Percentiles rank a stretch among this genome's conserved stretches.
These are phyloP conservation scores for Neonothopanus nambi DNA, from an alignment of 1,284 basidiomycete genomes.

Conservation along the genomic window DNA sequence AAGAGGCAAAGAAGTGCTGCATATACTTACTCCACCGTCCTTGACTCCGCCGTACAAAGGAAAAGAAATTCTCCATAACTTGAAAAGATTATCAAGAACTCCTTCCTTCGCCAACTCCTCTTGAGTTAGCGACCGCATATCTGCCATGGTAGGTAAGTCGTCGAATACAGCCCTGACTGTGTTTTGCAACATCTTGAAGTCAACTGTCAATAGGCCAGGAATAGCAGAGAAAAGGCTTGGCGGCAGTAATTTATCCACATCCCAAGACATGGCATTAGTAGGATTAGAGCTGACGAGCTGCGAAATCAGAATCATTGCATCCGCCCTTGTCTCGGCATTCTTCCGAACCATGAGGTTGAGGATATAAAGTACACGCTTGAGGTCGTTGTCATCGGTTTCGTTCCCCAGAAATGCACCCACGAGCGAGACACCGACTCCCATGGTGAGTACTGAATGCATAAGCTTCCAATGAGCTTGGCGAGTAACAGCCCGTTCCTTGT, in stretches of 20 bases:
- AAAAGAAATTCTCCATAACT: slow-evolving; percentile 55
- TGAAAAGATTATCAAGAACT: slow-evolving; percentile 53
- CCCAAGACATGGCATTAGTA: slow-evolving; percentile 39
- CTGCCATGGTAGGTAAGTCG: slow-evolving; percentile 48
- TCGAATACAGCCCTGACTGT: slow-evolving; percentile 52
- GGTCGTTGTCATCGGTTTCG: slow-evolving; percentile 37
- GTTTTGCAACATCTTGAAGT: slow-evolving; percentile 48
- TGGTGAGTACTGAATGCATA: slow-evolving; percentile 53
- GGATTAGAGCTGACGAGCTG: slow-evolving; percentile 46
- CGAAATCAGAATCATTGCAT: slow-evolving; percentile 52
- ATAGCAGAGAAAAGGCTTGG: slow-evolving; percentile 54
- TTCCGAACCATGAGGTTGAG: slow-evolving; percentile 56
- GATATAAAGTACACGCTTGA: slow-evolving; percentile 45
- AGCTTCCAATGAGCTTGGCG: slow-evolving; percentile 50
- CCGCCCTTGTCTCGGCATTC: slow-evolving; percentile 47
- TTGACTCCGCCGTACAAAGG: background rate
- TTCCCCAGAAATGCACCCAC: slow-evolving; percentile 54
- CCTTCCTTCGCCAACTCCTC: slow-evolving; percentile 57
- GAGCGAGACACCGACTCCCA: slow-evolving; percentile 58
- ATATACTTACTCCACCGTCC: background rate
- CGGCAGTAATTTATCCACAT: slow-evolving; percentile 51
- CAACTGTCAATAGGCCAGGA: slow-evolving; percentile 60
- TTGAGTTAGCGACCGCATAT: slow-evolving; percentile 53
- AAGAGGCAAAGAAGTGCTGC: background rate
- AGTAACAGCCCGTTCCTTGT: slow-evolving; percentile 27